Evolutionary conservation across 2,329 filamentous ascomycete species (phyloP).

Genomic region (Pseudogymnoascus sp.): DNA sequence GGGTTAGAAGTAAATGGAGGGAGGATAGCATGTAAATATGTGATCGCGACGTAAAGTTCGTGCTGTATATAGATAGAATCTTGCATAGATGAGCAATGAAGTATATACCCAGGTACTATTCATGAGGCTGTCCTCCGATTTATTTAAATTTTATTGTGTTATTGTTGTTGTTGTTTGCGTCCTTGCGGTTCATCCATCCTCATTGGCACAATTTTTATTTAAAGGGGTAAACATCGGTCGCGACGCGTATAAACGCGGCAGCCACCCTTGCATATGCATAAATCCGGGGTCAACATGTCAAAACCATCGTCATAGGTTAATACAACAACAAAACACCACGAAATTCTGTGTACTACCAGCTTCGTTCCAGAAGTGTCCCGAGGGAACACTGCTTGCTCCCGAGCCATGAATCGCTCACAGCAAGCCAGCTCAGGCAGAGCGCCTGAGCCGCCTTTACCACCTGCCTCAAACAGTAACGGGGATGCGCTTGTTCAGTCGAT

Average conservation of each 20-base stretch:
- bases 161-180: neutral
- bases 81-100: conserved; percentile 8
- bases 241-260: conserved; percentile 5
- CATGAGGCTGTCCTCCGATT: neutral
- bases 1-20: conserved; percentile 41
- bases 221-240: conserved; percentile 1
- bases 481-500: conserved; percentile 37
- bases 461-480: conserved; percentile 14
- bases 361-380: neutral
- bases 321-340: conserved; percentile 1
- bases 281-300: conserved; percentile 1
- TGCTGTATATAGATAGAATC: conserved; percentile 10
- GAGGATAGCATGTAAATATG: conserved; percentile 36
- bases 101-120: neutral
- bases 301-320: conserved; percentile 9
- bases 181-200: neutral
- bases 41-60: neutral
- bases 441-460: conserved; percentile 11
- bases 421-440: conserved; percentile 4
- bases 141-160: neutral
- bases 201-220: neutral
- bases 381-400: neutral
- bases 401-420: conserved; percentile 3
- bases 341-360: neutral
- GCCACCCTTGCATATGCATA: conserved; percentile 8